Percentiles rank a stretch among this genome's conserved stretches.
These are phyloP conservation scores for Fusarium sp. DNA, from an alignment of 2,329 filamentous ascomycete species.

Conservation along the genomic window DNA sequence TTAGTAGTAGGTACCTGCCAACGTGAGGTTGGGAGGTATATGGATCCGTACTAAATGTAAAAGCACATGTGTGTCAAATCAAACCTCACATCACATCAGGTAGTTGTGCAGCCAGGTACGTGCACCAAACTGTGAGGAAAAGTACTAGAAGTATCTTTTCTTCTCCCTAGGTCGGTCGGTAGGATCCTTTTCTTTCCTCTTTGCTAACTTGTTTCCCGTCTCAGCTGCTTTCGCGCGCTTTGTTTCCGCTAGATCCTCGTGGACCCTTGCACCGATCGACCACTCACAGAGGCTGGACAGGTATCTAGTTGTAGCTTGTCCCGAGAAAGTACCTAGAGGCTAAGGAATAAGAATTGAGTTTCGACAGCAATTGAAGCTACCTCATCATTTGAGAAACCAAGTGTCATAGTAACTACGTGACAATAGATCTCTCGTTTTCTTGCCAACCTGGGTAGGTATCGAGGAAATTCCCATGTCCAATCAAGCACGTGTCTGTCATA, in stretches of 20 bases:
- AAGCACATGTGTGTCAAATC: constrained; percentile 12
- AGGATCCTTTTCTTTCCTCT: not conserved
- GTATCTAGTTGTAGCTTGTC: constrained; percentile 7
- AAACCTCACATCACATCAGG: constrained; percentile 16
- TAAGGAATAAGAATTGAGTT: constrained; percentile 20
- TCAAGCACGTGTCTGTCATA: not conserved
- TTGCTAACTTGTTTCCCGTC: constrained; percentile 6
- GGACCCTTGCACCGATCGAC: constrained; percentile 28
- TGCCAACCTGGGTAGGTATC: not conserved
- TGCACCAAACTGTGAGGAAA: not conserved
- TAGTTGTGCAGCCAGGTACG: constrained; percentile 18
- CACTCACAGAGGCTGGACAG: constrained; percentile 12
- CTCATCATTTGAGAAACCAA: not conserved
- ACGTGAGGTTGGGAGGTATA: constrained; percentile 1
- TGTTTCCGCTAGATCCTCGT: constrained; percentile 28
- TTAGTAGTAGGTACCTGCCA: not conserved
- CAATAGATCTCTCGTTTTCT: not conserved
- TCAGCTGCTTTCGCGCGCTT: constrained; percentile 15
- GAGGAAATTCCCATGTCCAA: not conserved
- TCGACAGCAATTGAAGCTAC: not conserved
- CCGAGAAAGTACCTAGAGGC: constrained; percentile 8
- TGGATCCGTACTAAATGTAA: constrained; percentile 17
- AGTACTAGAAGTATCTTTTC: constrained; percentile 17
- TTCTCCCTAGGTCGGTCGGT: not conserved
- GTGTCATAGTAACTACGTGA: constrained; percentile 1